Evolutionary conservation across 257 asterid genomes (phyloP), one percentile per base, ranked within the genome.

Genomic region (Gentiana macrophylla): DNA sequence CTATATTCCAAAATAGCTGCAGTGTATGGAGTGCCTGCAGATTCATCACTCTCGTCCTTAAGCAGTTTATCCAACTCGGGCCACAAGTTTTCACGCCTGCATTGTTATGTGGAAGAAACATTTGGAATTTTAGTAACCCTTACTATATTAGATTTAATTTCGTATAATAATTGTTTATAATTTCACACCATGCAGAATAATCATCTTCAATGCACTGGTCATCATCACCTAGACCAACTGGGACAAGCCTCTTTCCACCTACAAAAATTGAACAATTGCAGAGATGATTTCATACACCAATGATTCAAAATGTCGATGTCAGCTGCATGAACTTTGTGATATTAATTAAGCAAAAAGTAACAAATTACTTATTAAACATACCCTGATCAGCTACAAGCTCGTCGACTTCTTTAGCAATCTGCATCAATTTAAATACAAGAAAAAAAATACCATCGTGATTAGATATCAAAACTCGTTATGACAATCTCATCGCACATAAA

Each of bases 181-280:
- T 57, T 11, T 32, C 3, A 56, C 87, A 92, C 97, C 99, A 92
- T 62, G 94, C 82, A 51, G 94, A 4, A 66, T 88, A 92, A 76
- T 92, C 99, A 77, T 92, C 99, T 80, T 92, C 99, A 67, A 92
- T 92, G 83, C 97, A 85, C 60, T 88, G 99, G 68, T 92, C 99
- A 61, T 92, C 99, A 60, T 92, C 99, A 51, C 99, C 99, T 55
- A 92, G 94, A 72, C 99, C 99, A 79, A 92, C 82, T 13, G 86
- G 77, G 37, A 82, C 84, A 59, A 92, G 79, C 51, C 79, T 75
- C 58, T 88, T 76, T 11, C 86, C 99, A 35, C 99, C 99, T 92
- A 89, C 57, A 64, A 67, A 57, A 9, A 33, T 41, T 35, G 46
- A 41, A 32, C 48, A 3, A 56, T 3, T 1, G 46, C 46, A 41